Evolutionary conservation across 2,329 filamentous ascomycete genomes (phyloP).

Genomic region (Cladophialophora carrionii): DNA sequence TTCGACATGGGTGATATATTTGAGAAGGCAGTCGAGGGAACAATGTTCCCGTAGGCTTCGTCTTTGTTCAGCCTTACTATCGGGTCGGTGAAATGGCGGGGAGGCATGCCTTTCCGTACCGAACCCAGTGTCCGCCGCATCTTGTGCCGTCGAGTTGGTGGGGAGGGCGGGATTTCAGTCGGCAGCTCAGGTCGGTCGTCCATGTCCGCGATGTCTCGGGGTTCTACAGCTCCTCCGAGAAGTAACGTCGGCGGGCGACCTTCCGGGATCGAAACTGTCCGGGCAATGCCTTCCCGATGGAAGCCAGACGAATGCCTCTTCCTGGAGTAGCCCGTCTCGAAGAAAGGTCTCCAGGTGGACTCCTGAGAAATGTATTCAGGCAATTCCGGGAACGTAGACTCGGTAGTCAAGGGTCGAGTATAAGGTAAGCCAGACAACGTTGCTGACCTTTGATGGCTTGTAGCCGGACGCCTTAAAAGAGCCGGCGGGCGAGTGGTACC

Average conservation of each 20-base stretch:
- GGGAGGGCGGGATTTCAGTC: constrained; percentile 6
- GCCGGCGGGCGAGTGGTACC: constrained; percentile 48
- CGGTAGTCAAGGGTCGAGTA: constrained; percentile 27
- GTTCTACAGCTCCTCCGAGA: constrained; percentile 27
- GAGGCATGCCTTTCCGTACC: constrained; percentile 37
- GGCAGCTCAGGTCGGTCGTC: constrained; percentile 15
- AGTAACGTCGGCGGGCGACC: constrained; percentile 29
- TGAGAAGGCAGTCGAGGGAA: constrained; percentile 32
- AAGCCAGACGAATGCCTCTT: constrained; percentile 46
- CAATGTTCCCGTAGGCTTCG: constrained; percentile 36
- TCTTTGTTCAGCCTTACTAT: constrained; percentile 35
- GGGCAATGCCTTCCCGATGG: constrained; percentile 22
- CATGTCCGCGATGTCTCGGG: constrained; percentile 18
- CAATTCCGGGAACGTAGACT: constrained; percentile 22
- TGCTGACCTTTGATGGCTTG: constrained; percentile 64
- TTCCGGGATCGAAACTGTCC: constrained; percentile 25
- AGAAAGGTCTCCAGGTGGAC: constrained; percentile 47
- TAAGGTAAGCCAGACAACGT: constrained; percentile 46
- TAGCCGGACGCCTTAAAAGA: constrained; percentile 62
- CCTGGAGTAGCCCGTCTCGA: constrained; percentile 45
- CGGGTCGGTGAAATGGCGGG: constrained; percentile 38
- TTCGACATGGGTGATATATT: constrained; percentile 40
- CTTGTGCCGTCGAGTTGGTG: constrained; percentile 29
- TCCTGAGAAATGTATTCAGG: constrained; percentile 20
- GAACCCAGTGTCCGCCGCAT: constrained; percentile 42